Percentiles rank a stretch among this genome's conserved stretches.
These are phyloP conservation scores for Termitomyces sp. DNA, from an alignment of 768 basidiomycete species.

Conservation along the genomic window DNA sequence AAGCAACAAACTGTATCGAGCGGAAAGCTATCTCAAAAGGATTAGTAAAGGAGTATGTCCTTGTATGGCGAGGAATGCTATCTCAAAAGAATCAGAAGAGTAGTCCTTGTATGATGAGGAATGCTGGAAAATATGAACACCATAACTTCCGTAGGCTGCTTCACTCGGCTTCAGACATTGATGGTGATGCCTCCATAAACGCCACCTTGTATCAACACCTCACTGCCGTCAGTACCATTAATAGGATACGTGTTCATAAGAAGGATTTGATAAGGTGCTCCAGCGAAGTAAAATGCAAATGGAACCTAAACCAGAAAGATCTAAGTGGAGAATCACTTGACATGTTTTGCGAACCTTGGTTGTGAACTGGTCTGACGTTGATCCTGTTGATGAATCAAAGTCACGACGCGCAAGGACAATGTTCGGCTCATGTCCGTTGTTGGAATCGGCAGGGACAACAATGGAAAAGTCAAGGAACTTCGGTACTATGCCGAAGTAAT, in stretches of 20 bases:
- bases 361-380: slow-evolving; percentile 7
- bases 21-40: not conserved
- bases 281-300: slow-evolving; percentile 4
- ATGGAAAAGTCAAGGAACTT: slow-evolving; percentile 11
- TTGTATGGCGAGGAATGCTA: too few species aligned
- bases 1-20: not conserved
- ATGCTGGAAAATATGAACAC: not conserved
- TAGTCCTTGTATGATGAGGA: too few species aligned
- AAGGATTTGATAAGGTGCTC: not conserved
- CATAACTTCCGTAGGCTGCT: not conserved
- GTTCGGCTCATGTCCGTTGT: slow-evolving; percentile 11
- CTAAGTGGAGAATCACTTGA: not conserved
- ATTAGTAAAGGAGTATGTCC: not conserved
- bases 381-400: not conserved
- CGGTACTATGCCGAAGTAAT: slow-evolving; percentile 5
- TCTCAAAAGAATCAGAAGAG: too few species aligned
- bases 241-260: not conserved
- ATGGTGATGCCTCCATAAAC: not conserved
- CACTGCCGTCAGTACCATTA: slow-evolving; percentile 6
- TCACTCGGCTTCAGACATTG: not conserved
- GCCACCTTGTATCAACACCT: slow-evolving; percentile 12
- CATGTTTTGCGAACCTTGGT: not conserved
- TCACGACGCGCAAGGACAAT: slow-evolving; percentile 12
- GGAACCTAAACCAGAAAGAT: not conserved
- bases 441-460: not conserved